These are phyloP conservation scores for Globisporangium solare DNA, from an alignment of 352 stramenopile genomes.

Conservation along the genomic window DNA sequence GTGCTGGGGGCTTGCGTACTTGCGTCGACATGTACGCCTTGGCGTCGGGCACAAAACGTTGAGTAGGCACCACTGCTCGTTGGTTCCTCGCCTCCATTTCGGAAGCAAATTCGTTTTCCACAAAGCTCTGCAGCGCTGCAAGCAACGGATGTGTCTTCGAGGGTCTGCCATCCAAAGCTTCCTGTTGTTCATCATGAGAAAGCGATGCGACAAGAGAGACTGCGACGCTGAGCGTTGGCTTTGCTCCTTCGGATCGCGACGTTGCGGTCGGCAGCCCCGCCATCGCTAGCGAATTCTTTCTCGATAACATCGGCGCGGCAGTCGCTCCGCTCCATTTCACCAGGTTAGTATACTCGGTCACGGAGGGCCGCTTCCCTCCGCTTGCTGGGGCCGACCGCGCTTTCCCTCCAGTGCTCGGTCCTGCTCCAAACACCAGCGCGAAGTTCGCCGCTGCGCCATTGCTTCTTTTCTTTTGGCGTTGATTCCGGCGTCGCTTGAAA, in stretches of 20 bases:
- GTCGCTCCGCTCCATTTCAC: not conserved
- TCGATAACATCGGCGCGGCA: not conserved
- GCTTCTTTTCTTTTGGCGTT: constrained; percentile 3
- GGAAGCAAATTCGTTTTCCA: constrained; percentile 39
- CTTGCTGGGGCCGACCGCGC: not conserved
- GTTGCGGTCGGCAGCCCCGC: not conserved
- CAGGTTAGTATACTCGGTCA: constrained; percentile 5
- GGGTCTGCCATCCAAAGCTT: constrained; percentile 51
- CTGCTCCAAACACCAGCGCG: constrained; percentile 29
- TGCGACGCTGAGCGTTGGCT: constrained; percentile 50
- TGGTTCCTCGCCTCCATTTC: constrained; percentile 20
- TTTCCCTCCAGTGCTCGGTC: not conserved
- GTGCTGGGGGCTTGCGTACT: constrained; percentile 10
- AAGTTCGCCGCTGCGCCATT: constrained; percentile 8
- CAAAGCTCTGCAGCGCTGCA: constrained; percentile 59
- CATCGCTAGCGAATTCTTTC: constrained; percentile 6
- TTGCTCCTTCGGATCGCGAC: constrained; percentile 18
- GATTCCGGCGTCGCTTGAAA: constrained; percentile 53
- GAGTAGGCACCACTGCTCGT: constrained; percentile 18
- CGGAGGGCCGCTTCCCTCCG: not conserved
- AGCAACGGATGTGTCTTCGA: constrained; percentile 63
- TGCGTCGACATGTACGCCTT: constrained; percentile 25
- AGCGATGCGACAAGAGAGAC: constrained; percentile 69
- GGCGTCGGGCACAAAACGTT: constrained; percentile 32
- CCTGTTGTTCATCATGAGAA: constrained; percentile 66